Base-by-base conservation (phyloP, 2,329 filamentous ascomycete species). In the Capronia americana region DNA sequence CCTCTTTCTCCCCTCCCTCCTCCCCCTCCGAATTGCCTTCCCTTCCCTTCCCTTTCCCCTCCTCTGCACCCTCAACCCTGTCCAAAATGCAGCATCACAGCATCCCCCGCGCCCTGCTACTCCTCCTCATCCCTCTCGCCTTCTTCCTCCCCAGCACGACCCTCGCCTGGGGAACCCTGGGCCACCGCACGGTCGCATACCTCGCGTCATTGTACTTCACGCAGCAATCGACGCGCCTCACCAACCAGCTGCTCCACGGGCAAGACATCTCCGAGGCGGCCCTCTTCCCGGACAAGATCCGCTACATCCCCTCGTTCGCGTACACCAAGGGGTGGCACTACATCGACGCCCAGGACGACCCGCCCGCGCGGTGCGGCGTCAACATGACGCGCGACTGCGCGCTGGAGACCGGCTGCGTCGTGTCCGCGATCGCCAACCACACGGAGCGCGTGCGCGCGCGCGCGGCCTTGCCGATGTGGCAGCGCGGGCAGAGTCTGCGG, bases 351-450 rank as follows among this genome's bases (percentile, higher is more conserved):
- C 65, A 62, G 4, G 71, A 73, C 61, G 55, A 69, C 24, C 70
- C 71, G 26, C 72, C 71, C 5, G 38, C 46, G 2, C 41, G 53
- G 28, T 73, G 72, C 61, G 66, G 67, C 28, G 71, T 74, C 58
- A 72, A 74, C 65, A 66, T 71, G 59, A 77, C 80, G 23, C 80
- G 85, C 14, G 85, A 87, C 73, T 87, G 85, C 70, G 76, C 77
- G 2, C 75, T 75, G 10, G 74, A 78, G 14, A 84, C 83, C 17
- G 70, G 71, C 1, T 87, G 85, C 74, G 79, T 83, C 44, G 79
- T 87, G 1, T 79, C 77, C 32, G 85, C 85, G 4, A 83, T 87
- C 57, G 79, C 82, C 2, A 87, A 87, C 71, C 83, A 84, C 70
- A 72, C 71, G 20, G 50, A 75, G 75, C 75, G 82, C 79, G 17